A percentile compares a stretch with the other conserved stretches of the same genome.
These are phyloP conservation scores for Skeletonema marinoi DNA, from an alignment of 108 stramenopile genomes.

Conservation along the genomic window DNA sequence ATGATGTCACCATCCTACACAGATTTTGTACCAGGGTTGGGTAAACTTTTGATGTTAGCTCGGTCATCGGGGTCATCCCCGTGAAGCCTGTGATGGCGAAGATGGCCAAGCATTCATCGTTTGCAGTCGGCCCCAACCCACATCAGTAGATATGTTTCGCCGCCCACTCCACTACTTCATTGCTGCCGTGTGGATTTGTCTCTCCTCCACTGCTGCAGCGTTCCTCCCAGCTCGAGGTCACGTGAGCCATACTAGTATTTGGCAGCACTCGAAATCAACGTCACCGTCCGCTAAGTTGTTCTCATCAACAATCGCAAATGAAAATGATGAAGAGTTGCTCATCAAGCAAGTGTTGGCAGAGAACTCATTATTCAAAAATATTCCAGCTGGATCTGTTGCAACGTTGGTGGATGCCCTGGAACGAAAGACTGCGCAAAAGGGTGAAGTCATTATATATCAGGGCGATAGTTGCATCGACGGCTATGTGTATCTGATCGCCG, in stretches of 20 bases:
- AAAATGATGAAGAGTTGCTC: conserved; percentile 19
- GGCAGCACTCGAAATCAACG: no score
- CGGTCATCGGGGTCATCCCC: no score
- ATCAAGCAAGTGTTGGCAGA: conserved; percentile 14
- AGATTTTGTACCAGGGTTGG: no score
- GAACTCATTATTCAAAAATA: conserved; percentile 20
- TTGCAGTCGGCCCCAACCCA: no score
- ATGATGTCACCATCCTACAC: no score
- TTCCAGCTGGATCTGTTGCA: conserved; percentile 5
- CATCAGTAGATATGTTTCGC: no score
- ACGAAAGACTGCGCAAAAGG: neutral
- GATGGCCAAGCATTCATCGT: no score
- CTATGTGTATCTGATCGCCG: conserved; percentile 34
- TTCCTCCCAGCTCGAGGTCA: neutral
- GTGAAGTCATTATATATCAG: conserved; percentile 20
- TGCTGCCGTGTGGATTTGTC: neutral
- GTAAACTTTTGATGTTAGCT: no score
- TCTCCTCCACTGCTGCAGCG: neutral
- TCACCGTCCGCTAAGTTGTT: neutral
- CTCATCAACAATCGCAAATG: neutral
- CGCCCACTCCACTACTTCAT: no score
- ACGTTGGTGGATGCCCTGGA: conserved; percentile 30
- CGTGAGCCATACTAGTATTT: neutral
- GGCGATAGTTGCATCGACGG: conserved; percentile 23
- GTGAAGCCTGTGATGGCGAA: no score